A percentile compares a stretch with the other conserved stretches of the same genome.
phyloP scores from a whole-genome alignment of 805 yeast genomes.

The Cyberlindnera japonica region DNA sequence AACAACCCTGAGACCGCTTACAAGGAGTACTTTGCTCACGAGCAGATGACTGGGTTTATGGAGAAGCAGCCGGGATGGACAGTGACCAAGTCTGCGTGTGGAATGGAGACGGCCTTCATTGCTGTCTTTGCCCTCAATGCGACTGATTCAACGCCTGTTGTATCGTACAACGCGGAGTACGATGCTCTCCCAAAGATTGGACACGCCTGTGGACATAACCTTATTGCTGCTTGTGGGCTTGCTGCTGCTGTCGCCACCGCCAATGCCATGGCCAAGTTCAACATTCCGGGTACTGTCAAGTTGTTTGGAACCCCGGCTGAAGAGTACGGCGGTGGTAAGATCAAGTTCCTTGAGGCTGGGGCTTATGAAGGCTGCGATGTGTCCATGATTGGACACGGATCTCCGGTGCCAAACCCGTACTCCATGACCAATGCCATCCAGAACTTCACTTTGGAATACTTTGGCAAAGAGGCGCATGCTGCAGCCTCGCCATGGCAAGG shows the following conservation, averaged over 20 bases:
- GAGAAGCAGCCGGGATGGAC: conserved; percentile 13
- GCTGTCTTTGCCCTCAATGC: conserved; percentile 4
- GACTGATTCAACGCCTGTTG: conserved; percentile 2
- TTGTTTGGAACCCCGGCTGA: conserved; percentile 14
- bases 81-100: conserved; percentile 9
- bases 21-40: conserved; percentile 10
- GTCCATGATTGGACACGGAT: conserved; percentile 9
- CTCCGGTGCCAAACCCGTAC: background rate
- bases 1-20: background rate
- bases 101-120: conserved; percentile 11
- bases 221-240: conserved; percentile 9
- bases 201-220: conserved; percentile 14
- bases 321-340: conserved; percentile 14
- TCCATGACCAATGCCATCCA: conserved; percentile 8
- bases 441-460: conserved; percentile 8
- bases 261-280: conserved; percentile 8
- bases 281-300: conserved; percentile 13
- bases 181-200: conserved; percentile 14
- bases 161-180: conserved; percentile 12
- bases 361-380: conserved; percentile 13
- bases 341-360: conserved; percentile 9
- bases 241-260: conserved; percentile 10
- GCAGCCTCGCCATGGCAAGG: conserved; percentile 16
- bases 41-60: conserved; percentile 6
- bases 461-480: conserved; percentile 15